Evolutionary conservation across 2,329 filamentous ascomycete species (phyloP).

Genomic region (Aspergillus nomiae): DNA sequence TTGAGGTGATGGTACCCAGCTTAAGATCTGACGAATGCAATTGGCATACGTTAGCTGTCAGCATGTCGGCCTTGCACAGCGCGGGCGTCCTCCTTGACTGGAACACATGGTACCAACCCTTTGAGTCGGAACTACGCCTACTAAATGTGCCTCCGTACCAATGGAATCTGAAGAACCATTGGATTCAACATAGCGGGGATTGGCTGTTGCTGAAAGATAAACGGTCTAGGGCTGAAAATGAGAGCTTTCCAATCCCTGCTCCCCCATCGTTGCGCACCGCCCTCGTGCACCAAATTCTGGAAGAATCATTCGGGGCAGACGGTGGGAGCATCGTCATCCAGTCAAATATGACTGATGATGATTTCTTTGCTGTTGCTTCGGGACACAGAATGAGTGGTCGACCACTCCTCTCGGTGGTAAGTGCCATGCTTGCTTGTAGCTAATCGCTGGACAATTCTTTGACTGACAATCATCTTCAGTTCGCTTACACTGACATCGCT

Average conservation of each 20-base stretch:
- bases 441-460: no score
- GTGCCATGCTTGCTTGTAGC: neutral
- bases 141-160: slow-evolving; percentile 66
- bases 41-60: slow-evolving; percentile 65
- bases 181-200: slow-evolving; percentile 71
- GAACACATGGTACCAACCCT: slow-evolving; percentile 68
- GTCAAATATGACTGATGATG: neutral
- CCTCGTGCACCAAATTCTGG: neutral
- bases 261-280: neutral
- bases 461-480: neutral
- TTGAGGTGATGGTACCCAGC: slow-evolving; percentile 59
- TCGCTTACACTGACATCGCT: neutral
- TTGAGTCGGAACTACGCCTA: slow-evolving; percentile 59
- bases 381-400: neutral
- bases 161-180: slow-evolving; percentile 73
- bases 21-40: slow-evolving; percentile 64
- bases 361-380: neutral
- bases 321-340: neutral
- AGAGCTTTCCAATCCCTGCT: neutral
- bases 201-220: slow-evolving; percentile 72
- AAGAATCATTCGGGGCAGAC: neutral
- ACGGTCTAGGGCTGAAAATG: no score
- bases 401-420: neutral
- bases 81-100: slow-evolving; percentile 68
- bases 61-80: slow-evolving; percentile 60